Evolutionary conservation across 2,329 filamentous ascomycete species (phyloP).

Genomic region (Cercospora janseana): DNA sequence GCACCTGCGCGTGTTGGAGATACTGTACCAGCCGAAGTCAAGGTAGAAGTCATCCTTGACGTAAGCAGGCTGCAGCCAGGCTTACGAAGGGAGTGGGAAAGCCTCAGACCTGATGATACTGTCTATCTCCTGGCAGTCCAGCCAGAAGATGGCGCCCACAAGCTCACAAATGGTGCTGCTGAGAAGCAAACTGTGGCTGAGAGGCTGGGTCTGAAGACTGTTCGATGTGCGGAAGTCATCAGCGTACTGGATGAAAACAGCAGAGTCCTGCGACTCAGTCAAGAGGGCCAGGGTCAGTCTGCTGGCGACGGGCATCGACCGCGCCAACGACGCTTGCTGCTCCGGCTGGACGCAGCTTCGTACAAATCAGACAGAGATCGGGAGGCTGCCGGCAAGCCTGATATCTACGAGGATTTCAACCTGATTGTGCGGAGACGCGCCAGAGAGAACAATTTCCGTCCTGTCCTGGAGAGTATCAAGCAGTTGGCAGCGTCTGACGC

Average conservation of each 20-base stretch:
- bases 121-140: conserved; percentile 82
- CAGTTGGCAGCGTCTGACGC: conserved; percentile 81
- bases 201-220: conserved; percentile 63
- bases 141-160: conserved; percentile 53
- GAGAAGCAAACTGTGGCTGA: conserved; percentile 52
- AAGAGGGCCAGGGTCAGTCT: conserved; percentile 50
- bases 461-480: conserved; percentile 87
- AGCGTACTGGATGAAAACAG: conserved; percentile 85
- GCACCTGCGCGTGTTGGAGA: conserved; percentile 80
- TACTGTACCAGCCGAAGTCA: conserved; percentile 56
- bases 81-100: conserved; percentile 84
- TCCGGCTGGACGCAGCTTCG: conserved; percentile 75
- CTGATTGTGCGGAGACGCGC: conserved; percentile 77
- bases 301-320: conserved; percentile 62
- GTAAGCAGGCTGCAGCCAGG: conserved; percentile 74
- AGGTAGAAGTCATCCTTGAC: conserved; percentile 55
- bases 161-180: conserved; percentile 54
- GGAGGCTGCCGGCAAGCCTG: conserved; percentile 63
- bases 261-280: conserved; percentile 63
- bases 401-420: conserved; percentile 83
- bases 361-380: conserved; percentile 75
- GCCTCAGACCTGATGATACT: conserved; percentile 79
- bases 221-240: conserved; percentile 81
- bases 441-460: conserved; percentile 95
- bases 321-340: conserved; percentile 66